Evolutionary conservation across 2,329 filamentous ascomycete genomes (phyloP).

Genomic region (Aspergillus unguis): DNA sequence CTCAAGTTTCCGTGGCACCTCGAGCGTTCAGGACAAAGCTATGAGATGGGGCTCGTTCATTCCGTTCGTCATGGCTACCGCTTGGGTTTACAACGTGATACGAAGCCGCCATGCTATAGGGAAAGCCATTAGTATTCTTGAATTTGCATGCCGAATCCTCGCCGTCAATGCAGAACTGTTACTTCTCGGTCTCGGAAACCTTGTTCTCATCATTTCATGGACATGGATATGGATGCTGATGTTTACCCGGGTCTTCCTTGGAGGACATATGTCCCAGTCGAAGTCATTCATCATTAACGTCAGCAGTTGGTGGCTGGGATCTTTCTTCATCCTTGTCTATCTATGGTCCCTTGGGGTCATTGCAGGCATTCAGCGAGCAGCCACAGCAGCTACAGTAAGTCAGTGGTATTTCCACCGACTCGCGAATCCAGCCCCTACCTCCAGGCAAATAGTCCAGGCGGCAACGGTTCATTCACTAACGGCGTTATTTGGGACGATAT

Average conservation of each 20-base stretch:
- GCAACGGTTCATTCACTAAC: slow-evolving; percentile 78
- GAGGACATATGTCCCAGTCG: slow-evolving; percentile 68
- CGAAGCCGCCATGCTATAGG: slow-evolving; percentile 76
- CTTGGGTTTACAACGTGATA: slow-evolving; percentile 82
- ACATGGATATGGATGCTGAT: slow-evolving; percentile 96
- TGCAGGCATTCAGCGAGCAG: slow-evolving; percentile 82
- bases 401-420: slow-evolving; percentile 99
- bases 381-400: slow-evolving; percentile 89
- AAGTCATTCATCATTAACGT: slow-evolving; percentile 75
- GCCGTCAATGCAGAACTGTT: slow-evolving; percentile 80
- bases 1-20: slow-evolving; percentile 80
- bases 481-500: slow-evolving; percentile 88
- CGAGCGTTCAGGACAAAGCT: slow-evolving; percentile 75
- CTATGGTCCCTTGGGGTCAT: slow-evolving; percentile 90
- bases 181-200: slow-evolving; percentile 73
- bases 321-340: slow-evolving; percentile 88
- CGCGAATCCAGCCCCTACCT: slow-evolving; percentile 70
- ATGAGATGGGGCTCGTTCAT: slow-evolving; percentile 86
- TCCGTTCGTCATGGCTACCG: slow-evolving; percentile 66
- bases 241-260: slow-evolving; percentile 93
- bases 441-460: slow-evolving; percentile 75
- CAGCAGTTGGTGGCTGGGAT: slow-evolving; percentile 93
- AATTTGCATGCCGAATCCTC: slow-evolving; percentile 86
- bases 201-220: slow-evolving; percentile 75
- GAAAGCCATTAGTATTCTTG: slow-evolving; percentile 81